Evolutionary conservation across 2,329 filamentous ascomycete species (phyloP).

Genomic region (Sclerotinia glacialis): DNA sequence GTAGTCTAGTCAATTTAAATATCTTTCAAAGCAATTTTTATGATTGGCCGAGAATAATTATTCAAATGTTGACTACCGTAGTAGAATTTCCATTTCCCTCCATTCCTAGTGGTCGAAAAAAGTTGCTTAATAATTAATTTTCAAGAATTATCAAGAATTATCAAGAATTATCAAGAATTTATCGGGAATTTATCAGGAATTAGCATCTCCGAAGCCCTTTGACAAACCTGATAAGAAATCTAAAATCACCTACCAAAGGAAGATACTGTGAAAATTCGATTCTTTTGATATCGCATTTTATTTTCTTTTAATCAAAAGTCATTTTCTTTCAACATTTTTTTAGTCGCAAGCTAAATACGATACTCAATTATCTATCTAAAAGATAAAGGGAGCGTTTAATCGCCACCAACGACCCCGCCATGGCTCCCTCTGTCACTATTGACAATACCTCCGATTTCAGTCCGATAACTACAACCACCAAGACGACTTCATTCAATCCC

Average conservation of each 20-base stretch:
- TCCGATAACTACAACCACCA: slow-evolving; percentile 27
- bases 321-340: background rate
- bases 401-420: slow-evolving; percentile 24
- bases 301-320: background rate
- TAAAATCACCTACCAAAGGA: background rate
- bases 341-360: background rate
- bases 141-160: slow-evolving; percentile 12
- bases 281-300: background rate
- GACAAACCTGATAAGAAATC: slow-evolving; percentile 11
- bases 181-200: too few relatives aligned
- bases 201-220: slow-evolving; percentile 10
- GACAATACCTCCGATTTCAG: slow-evolving; percentile 39
- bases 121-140: slow-evolving; percentile 21
- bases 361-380: background rate
- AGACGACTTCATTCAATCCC: slow-evolving; percentile 28
- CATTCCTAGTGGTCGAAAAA: background rate
- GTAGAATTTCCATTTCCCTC: background rate
- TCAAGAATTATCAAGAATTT: background rate
- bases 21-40: background rate
- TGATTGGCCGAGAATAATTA: background rate
- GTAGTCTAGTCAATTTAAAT: too few relatives aligned
- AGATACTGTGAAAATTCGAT: slow-evolving; percentile 3
- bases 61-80: background rate
- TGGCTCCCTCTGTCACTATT: slow-evolving; percentile 37
- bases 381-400: background rate